Conservation (phyloP, 805 yeast genomes). For the Ascoidea tarda region DNA sequence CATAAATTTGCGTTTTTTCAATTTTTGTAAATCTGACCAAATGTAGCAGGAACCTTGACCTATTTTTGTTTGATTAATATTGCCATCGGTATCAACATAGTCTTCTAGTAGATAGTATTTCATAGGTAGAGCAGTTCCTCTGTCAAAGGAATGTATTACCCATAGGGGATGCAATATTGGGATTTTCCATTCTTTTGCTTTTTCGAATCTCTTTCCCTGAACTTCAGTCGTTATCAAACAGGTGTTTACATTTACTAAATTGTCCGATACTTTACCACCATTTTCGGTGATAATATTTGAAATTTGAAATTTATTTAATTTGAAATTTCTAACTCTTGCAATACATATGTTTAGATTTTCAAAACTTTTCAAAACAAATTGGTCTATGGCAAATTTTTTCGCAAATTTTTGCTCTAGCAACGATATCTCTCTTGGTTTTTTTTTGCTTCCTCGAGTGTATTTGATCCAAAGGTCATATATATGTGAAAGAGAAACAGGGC, state of each 20-base stretch:
- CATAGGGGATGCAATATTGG: conserved; percentile 27
- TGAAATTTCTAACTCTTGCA: conserved; percentile 17
- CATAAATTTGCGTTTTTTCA: conserved; percentile 7
- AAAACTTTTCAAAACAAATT: conserved; percentile 27
- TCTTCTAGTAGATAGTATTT: conserved; percentile 13
- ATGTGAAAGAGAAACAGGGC: conserved; percentile 27
- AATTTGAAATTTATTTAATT: conserved; percentile 18
- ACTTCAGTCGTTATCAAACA: conserved; percentile 35
- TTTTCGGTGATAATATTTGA: conserved; percentile 21
- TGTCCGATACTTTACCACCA: conserved; percentile 39
- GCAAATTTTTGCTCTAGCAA: conserved; percentile 15
- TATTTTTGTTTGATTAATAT: conserved; percentile 8
- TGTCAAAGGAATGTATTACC: conserved; percentile 23
- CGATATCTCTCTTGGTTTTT: conserved; percentile 15
- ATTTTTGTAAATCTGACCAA: conserved; percentile 13
- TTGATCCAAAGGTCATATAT: conserved; percentile 37
- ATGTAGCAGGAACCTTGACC: conserved; percentile 19
- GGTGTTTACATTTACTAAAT: conserved; percentile 29
- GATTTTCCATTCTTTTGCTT: conserved; percentile 27
- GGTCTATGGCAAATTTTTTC: conserved; percentile 13
- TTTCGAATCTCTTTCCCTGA: conserved; percentile 36
- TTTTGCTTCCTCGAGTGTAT: conserved; percentile 24
- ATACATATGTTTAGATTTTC: conserved; percentile 24
- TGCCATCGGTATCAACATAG: not conserved
- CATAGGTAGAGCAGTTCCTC: conserved; percentile 23